These are phyloP conservation scores for Aspergillus nanangensis DNA, from an alignment of 495 filamentous ascomycete genomes.

Conservation along the genomic window DNA sequence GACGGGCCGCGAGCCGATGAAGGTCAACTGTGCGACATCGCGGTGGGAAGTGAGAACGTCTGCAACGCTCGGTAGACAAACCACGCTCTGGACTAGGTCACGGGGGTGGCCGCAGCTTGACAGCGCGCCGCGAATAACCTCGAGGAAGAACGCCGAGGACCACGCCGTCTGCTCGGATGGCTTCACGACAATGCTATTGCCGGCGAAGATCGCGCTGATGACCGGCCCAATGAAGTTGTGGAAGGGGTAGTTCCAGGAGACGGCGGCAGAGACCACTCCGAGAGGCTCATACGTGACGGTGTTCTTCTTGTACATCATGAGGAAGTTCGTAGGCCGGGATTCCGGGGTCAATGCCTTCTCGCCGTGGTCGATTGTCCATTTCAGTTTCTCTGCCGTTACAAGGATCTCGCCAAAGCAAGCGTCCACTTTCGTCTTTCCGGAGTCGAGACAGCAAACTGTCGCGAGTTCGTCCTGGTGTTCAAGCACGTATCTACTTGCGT, in stretches of 20 bases:
- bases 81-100: conserved; percentile 74
- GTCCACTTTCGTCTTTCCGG: conserved; percentile 95
- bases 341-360: conserved; percentile 73
- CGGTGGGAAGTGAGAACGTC: conserved; percentile 82
- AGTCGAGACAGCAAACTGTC: conserved; percentile 83
- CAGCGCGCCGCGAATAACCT: conserved; percentile 73
- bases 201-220: conserved; percentile 87
- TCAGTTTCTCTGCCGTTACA: conserved; percentile 86
- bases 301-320: conserved; percentile 96
- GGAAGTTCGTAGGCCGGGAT: conserved; percentile 71
- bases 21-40: conserved; percentile 84
- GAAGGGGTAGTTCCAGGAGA: conserved; percentile 97
- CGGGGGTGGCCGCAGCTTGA: conserved; percentile 79
- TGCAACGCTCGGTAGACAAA: conserved; percentile 83
- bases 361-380: conserved; percentile 91
- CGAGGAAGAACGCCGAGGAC: conserved; percentile 76
- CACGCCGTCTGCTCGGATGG: conserved; percentile 91
- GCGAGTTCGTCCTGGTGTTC: conserved; percentile 89
- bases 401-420: conserved; percentile 91
- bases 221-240: conserved; percentile 92
- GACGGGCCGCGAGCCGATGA: conserved; percentile 87
- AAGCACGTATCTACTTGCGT: conserved; percentile 66
- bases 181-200: conserved; percentile 89
- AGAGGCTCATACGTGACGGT: conserved; percentile 87
- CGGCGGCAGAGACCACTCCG: conserved; percentile 85